Conservation (phyloP, 2,329 filamentous ascomycete genomes). For the Plectosphaerella sp. region DNA sequence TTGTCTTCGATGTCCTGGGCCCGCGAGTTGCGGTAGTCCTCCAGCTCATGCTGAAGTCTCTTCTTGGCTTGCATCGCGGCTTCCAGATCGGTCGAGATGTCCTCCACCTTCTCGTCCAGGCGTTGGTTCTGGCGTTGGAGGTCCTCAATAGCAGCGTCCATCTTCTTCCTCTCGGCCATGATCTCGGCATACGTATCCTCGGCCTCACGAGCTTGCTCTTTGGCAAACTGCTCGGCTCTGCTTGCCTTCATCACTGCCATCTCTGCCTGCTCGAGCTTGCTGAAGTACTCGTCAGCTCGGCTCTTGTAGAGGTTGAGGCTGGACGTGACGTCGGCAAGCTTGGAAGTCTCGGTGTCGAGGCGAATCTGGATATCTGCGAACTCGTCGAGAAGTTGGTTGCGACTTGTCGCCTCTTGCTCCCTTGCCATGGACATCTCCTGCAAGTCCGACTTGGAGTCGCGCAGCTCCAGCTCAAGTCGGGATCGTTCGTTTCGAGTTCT, state of each 20-base stretch:
- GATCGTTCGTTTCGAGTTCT: conserved; percentile 78
- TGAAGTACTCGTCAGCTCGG: conserved; percentile 92
- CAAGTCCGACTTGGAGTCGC: conserved; percentile 78
- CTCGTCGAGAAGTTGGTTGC: conserved; percentile 84
- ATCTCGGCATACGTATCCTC: conserved; percentile 87
- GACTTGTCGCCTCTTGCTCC: conserved; percentile 84
- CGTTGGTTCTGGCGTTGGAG: conserved; percentile 85
- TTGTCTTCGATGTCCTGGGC: conserved; percentile 97
- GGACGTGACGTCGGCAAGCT: conserved; percentile 75
- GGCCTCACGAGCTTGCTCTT: conserved; percentile 80
- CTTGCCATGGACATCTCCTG: conserved; percentile 73
- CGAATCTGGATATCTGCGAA: conserved; percentile 92
- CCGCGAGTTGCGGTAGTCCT: conserved; percentile 92
- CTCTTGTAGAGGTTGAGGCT: conserved; percentile 87
- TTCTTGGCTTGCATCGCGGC: conserved; percentile 85
- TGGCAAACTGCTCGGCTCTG: conserved; percentile 90
- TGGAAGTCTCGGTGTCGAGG: conserved; percentile 83
- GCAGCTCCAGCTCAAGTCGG: conserved; percentile 77
- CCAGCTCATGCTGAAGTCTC: conserved; percentile 91
- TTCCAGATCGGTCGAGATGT: conserved; percentile 85
- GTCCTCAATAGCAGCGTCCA: conserved; percentile 83
- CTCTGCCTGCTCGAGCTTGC: conserved; percentile 93
- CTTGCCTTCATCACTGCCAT: conserved; percentile 90
- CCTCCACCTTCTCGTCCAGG: conserved; percentile 86
- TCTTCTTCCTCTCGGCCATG: conserved; percentile 87